phyloP scores from a whole-genome alignment of 805 yeast species.

The Kazachstania bromeliacearum region DNA sequence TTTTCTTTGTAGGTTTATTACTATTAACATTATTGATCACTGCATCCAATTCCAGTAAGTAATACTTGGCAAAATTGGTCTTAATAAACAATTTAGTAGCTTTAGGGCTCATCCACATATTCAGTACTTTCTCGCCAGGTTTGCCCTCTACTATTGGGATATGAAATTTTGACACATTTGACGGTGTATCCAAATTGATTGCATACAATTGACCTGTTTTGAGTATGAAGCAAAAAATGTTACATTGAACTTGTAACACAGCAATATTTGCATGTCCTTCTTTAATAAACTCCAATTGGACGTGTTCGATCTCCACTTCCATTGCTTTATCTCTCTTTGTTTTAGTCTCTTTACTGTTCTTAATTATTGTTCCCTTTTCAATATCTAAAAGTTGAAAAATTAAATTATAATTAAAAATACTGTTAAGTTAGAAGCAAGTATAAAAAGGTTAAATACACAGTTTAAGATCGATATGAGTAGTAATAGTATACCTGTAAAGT shows the following conservation, averaged over 20 bases:
- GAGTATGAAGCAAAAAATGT: slow-evolving; percentile 47
- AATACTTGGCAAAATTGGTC: slow-evolving; percentile 27
- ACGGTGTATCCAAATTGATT: slow-evolving; percentile 60
- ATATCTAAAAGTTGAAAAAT: too few relatives aligned
- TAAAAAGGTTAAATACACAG: too few relatives aligned
- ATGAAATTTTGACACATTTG: slow-evolving; percentile 39
- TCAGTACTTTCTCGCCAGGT: slow-evolving; percentile 17
- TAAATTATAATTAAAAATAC: too few relatives aligned
- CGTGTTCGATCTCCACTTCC: slow-evolving; percentile 26
- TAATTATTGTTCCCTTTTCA: too few relatives aligned
- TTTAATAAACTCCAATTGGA: slow-evolving; percentile 45
- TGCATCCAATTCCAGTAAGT: slow-evolving; percentile 8
- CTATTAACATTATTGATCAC: too few relatives aligned
- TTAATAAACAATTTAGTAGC: slow-evolving; percentile 18
- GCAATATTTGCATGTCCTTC: slow-evolving; percentile 36
- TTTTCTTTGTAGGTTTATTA: too few relatives aligned
- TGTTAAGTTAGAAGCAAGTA: too few relatives aligned
- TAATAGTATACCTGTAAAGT: slow-evolving; percentile 73
- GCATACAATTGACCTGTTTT: slow-evolving; percentile 45
- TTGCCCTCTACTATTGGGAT: slow-evolving; percentile 23
- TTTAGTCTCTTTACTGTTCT: too few relatives aligned
- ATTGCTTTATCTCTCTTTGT: too few relatives aligned
- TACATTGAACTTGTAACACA: slow-evolving; percentile 45
- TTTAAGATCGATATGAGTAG: too few relatives aligned
- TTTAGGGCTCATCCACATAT: slow-evolving; percentile 20